phyloP scores from a whole-genome alignment of 2,329 filamentous ascomycete genomes.

The Aspergillus pseudoterreus region DNA sequence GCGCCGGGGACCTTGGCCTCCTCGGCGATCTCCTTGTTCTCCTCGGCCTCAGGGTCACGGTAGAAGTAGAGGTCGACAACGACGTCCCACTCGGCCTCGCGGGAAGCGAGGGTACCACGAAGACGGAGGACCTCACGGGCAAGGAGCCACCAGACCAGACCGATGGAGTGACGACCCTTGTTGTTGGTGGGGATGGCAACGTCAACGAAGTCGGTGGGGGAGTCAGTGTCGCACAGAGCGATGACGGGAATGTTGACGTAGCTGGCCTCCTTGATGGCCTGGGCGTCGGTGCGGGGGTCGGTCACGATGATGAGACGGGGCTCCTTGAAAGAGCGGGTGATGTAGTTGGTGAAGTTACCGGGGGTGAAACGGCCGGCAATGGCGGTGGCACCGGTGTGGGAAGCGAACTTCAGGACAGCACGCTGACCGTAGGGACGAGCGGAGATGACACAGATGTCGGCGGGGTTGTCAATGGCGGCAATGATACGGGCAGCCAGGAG shows the following conservation, averaged over 20 bases:
- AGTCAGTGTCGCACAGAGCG: slow-evolving; percentile 98
- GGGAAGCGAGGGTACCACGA: slow-evolving; percentile 90
- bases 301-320: slow-evolving; percentile 99
- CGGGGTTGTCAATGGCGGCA: slow-evolving; percentile 97
- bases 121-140: slow-evolving; percentile 99
- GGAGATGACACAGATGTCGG: slow-evolving; percentile 98
- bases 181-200: slow-evolving; percentile 99
- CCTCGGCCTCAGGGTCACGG: slow-evolving; percentile 98
- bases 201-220: slow-evolving; percentile 98
- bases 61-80: slow-evolving; percentile 99
- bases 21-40: slow-evolving; percentile 85
- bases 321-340: slow-evolving; percentile 99
- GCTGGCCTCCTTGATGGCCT: slow-evolving; percentile 99
- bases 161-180: slow-evolving; percentile 99
- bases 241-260: slow-evolving; percentile 99
- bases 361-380: slow-evolving; percentile 99
- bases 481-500: slow-evolving; percentile 98
- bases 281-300: slow-evolving; percentile 98
- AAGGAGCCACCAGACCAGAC: slow-evolving; percentile 98
- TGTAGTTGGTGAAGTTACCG: slow-evolving; percentile 99
- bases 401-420: slow-evolving; percentile 98
- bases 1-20: slow-evolving; percentile 79
- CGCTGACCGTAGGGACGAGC: slow-evolving; percentile 99
- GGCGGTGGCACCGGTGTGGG: slow-evolving; percentile 95
- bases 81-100: slow-evolving; percentile 97